A percentile compares a stretch with the other conserved stretches of the same genome.
Conservation (phyloP, 441 rosid species). For the Pelargonium citronellum region DNA sequence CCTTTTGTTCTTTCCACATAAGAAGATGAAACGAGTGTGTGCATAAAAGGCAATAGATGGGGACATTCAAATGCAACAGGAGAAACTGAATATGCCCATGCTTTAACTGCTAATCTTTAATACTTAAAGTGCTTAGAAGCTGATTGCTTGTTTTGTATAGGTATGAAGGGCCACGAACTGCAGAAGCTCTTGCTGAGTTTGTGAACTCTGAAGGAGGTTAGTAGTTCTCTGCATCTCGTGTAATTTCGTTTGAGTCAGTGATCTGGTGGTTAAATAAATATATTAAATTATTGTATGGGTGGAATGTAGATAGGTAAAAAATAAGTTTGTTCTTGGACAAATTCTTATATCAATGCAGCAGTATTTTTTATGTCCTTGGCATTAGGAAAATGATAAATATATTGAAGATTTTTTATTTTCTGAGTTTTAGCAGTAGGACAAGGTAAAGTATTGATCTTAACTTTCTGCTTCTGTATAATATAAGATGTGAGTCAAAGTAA, state of each 20-base stretch:
- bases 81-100: neutral
- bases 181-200: conserved; percentile 77
- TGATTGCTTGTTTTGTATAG: conserved; percentile 30
- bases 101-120: conserved; percentile 6
- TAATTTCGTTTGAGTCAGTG: neutral
- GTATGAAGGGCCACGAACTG: conserved; percentile 81
- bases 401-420: neutral
- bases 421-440: neutral
- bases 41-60: too few relatives aligned
- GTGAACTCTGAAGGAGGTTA: conserved; percentile 92
- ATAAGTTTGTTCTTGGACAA: too few relatives aligned
- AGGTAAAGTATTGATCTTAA: neutral
- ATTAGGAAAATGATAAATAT: too few relatives aligned
- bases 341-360: too few relatives aligned
- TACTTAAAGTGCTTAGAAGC: conserved; percentile 5
- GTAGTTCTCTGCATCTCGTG: conserved; percentile 3
- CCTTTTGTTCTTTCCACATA: too few relatives aligned
- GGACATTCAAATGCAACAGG: neutral
- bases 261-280: too few relatives aligned
- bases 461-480: neutral
- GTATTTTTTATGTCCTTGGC: too few relatives aligned
- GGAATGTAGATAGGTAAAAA: too few relatives aligned
- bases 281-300: too few relatives aligned
- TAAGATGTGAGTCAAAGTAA: neutral
- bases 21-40: too few relatives aligned